Conservation (phyloP, 441 rosid species). For the Erysimum cheiri region DNA sequence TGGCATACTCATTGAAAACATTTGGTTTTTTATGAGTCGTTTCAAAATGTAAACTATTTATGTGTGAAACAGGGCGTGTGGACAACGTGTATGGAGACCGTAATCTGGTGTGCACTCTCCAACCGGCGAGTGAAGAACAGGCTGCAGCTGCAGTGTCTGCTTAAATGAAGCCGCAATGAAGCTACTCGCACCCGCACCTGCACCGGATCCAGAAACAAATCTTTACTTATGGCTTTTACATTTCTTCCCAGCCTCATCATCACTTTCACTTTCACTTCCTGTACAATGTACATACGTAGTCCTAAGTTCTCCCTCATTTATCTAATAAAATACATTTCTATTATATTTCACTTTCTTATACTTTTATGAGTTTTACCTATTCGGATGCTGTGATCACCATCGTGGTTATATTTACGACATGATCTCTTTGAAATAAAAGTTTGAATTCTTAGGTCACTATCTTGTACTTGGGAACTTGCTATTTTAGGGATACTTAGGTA, state of each 20-base stretch:
- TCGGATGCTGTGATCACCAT: neutral
- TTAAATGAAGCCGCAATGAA: slow-evolving; percentile 4
- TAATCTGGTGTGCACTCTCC: slow-evolving; percentile 89
- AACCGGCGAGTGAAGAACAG: slow-evolving; percentile 65
- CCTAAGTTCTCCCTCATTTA: slow-evolving; percentile 5
- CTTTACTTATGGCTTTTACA: slow-evolving; percentile 7
- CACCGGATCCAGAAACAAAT: neutral
- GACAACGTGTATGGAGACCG: slow-evolving; percentile 97
- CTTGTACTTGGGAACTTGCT: too few species aligned
- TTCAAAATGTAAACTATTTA: neutral
- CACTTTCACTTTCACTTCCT: neutral
- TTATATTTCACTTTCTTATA: slow-evolving; percentile 5
- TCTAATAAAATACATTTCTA: slow-evolving; percentile 7
- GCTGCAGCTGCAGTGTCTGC: slow-evolving; percentile 74
- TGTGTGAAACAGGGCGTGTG: slow-evolving; percentile 69
- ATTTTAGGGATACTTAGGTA: too few species aligned
- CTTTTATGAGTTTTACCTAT: neutral
- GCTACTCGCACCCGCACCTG: neutral
- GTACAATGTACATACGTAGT: slow-evolving; percentile 32
- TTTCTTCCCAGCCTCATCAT: slow-evolving; percentile 2
- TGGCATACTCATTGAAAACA: neutral
- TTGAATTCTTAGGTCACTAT: too few species aligned
- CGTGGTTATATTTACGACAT: neutral
- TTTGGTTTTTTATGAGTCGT: neutral
- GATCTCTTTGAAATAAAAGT: neutral